Evolutionary conservation across 192 early-diverging fungal genomes (phyloP), one percentile per base, ranked within the genome.

Genomic region (Physocladia obscura): DNA sequence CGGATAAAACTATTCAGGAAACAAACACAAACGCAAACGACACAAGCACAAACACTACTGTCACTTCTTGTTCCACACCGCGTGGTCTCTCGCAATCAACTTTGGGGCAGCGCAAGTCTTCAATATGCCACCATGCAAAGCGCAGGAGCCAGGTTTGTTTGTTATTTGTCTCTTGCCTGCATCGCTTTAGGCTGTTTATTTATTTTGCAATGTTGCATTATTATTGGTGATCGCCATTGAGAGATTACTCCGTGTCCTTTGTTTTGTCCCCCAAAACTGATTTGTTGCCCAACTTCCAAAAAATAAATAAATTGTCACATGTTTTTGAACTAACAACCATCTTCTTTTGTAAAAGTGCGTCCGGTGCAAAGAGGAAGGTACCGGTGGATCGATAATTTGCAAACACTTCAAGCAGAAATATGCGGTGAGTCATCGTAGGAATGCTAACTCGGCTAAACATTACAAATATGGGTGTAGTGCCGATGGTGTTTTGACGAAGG

Each of bases 301-400:
- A 5, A 38, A 8, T n/a, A 13, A 3, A 29, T 47, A 49, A 59
- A 22, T 15, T 62, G 19, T 22, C 70, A 52, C 51, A 21, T 4
- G 21, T n/a, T 69, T 54, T 19, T 55, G 6, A 19, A 40, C 56
- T 32, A 5, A 57, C 30, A 31, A 13, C 29, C 56, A 4, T 31
- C 11, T 4, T 24, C 36, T 35, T 4, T 19, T 13, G 13, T 22
- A n/a, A n/a, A 29, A 72, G 70, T 63, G 70, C 50, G 70, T 72
- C 15, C 58, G 60, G 37, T 72, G 70, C 60, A 62, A 62, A 47
- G 60, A 72, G 38, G 69, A 59, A 32, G 69, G 69, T 3, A 72
- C 70, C 3, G 70, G 70, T 29, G 60, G 70, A 29, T 72, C 70
- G 2, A 72, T 57, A 19, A 72, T 72, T 30, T 72, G 70, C 50